phyloP scores from a whole-genome alignment of 805 yeast genomes.

The Nakazawaea siamensis region DNA sequence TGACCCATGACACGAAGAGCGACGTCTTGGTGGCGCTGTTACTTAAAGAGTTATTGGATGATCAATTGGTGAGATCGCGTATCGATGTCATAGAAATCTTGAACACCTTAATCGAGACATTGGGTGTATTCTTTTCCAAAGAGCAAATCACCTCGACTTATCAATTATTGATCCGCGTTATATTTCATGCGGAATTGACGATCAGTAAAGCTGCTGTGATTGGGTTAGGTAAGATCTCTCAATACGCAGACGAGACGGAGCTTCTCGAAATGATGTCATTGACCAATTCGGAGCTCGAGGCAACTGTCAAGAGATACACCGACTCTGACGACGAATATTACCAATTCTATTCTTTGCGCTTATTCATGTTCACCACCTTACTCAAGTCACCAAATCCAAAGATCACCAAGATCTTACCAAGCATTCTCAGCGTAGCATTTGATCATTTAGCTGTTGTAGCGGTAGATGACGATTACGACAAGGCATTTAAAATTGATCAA shows the following conservation, averaged over 20 bases:
- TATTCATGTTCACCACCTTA: slow-evolving; percentile 9
- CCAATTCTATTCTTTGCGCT: slow-evolving; percentile 5
- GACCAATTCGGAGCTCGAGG: slow-evolving; percentile 12
- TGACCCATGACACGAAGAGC: slow-evolving; percentile 13
- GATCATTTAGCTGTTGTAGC: slow-evolving; percentile 14
- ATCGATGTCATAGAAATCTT: slow-evolving; percentile 57
- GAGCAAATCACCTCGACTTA: slow-evolving; percentile 17
- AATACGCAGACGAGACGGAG: slow-evolving; percentile 16
- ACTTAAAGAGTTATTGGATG: slow-evolving; percentile 29
- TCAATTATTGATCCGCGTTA: slow-evolving; percentile 23
- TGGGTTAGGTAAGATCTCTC: slow-evolving; percentile 28
- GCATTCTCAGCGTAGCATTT: slow-evolving; percentile 13
- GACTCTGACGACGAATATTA: slow-evolving; percentile 1
- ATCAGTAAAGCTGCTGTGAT: slow-evolving; percentile 35
- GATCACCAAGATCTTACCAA: slow-evolving; percentile 2
- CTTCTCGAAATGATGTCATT: slow-evolving; percentile 15
- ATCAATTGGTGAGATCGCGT: slow-evolving; percentile 15
- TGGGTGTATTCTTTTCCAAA: slow-evolving; percentile 23
- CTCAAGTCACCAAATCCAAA: slow-evolving; percentile 8
- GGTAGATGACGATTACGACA: slow-evolving; percentile 31
- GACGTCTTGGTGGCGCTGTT: slow-evolving; percentile 25
- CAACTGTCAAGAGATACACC: background rate
- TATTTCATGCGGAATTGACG: slow-evolving; percentile 33
- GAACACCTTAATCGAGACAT: slow-evolving; percentile 42
- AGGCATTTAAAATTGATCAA: slow-evolving; percentile 32